phyloP scores from a whole-genome alignment of 768 basidiomycete species.

The Russula sp. region DNA sequence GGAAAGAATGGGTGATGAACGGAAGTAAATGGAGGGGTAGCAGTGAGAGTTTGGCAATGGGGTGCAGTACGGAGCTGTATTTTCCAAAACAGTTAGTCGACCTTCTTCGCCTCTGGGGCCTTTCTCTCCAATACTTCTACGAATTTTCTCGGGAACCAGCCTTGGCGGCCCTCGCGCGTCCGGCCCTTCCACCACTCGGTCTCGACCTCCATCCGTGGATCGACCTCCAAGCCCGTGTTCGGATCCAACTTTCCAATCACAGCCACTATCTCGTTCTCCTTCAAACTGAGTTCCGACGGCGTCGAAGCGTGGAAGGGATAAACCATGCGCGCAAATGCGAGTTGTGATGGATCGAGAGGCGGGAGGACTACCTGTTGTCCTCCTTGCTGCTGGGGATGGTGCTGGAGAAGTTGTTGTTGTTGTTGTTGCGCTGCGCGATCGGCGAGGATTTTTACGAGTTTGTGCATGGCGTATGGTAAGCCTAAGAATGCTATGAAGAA shows the following conservation, averaged over 20 bases:
- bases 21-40: background rate
- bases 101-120: slow-evolving; percentile 41
- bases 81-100: slow-evolving; percentile 34
- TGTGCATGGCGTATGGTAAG: slow-evolving; percentile 89
- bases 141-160: slow-evolving; percentile 94
- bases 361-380: slow-evolving; percentile 40
- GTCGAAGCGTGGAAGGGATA: slow-evolving; percentile 75
- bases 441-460: slow-evolving; percentile 74
- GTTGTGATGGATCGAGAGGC: slow-evolving; percentile 71
- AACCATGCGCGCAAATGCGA: slow-evolving; percentile 80
- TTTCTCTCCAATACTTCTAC: slow-evolving; percentile 66
- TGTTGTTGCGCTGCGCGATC: slow-evolving; percentile 53
- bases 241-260: slow-evolving; percentile 80
- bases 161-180: slow-evolving; percentile 85
- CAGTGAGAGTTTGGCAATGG: no score
- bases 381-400: background rate
- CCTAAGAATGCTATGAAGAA: slow-evolving; percentile 95
- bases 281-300: slow-evolving; percentile 74
- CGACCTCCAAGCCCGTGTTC: slow-evolving; percentile 61
- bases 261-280: slow-evolving; percentile 91
- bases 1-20: background rate
- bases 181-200: slow-evolving; percentile 95
- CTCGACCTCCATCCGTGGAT: slow-evolving; percentile 56
- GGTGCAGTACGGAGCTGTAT: no score
- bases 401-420: slow-evolving; percentile 37